phyloP scores from a whole-genome alignment of 768 basidiomycete species.

The Serendipita sp. region DNA sequence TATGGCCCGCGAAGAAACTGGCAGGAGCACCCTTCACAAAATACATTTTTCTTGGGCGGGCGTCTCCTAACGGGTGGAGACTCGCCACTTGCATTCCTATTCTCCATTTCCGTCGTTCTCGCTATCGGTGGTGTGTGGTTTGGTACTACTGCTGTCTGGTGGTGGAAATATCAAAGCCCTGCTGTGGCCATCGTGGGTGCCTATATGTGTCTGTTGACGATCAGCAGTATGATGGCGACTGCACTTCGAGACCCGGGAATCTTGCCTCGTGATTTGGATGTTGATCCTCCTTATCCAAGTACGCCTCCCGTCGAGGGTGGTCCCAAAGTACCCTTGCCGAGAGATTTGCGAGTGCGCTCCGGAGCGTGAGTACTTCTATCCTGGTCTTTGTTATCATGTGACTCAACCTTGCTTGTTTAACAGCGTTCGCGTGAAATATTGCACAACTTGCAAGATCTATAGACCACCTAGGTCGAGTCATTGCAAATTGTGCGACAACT shows the following conservation, averaged over 20 bases:
- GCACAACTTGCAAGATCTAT: conserved; percentile 83
- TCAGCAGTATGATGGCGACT: conserved; percentile 64
- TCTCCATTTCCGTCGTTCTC: conserved; percentile 43
- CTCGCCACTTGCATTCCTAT: conserved; percentile 65
- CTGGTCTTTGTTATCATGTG: too few relatives aligned
- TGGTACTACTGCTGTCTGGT: conserved; percentile 73
- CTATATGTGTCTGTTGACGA: conserved; percentile 46
- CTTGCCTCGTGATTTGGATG: conserved; percentile 74
- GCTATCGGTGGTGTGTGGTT: conserved; percentile 71
- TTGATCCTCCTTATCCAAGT: conserved; percentile 60
- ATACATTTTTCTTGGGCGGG: conserved; percentile 61
- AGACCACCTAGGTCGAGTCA: conserved; percentile 90
- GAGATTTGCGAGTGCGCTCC: conserved; percentile 63
- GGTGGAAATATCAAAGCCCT: conserved; percentile 70
- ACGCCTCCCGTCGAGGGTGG: conserved; percentile 48
- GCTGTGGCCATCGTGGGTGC: conserved; percentile 52
- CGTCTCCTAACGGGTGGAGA: conserved; percentile 74
- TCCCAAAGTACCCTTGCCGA: conserved; percentile 50
- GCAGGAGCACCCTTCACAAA: conserved; percentile 52
- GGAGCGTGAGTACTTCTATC: conserved; percentile 43
- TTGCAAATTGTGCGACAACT: conserved; percentile 97
- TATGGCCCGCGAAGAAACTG: conserved; percentile 32
- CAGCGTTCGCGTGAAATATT: conserved; percentile 87
- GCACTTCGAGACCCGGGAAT: conserved; percentile 79
- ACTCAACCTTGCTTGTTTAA: conserved; percentile 7